Conservation (phyloP, 257 asterid genomes). For the Jacaranda mimosifolia region DNA sequence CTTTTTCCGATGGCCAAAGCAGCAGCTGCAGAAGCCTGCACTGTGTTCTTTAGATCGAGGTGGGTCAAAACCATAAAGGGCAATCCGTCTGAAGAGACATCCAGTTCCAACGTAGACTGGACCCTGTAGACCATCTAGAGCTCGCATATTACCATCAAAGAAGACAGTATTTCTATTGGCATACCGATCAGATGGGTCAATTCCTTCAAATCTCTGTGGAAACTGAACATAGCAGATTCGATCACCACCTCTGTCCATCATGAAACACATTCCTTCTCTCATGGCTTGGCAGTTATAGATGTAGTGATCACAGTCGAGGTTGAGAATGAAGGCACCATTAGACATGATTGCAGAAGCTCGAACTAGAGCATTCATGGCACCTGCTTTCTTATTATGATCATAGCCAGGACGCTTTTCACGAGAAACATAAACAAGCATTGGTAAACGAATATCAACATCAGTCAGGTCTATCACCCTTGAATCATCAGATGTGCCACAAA, state of each 20-base stretch:
- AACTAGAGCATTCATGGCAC: slow-evolving; percentile 86
- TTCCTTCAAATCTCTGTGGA: slow-evolving; percentile 80
- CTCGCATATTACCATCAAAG: slow-evolving; percentile 81
- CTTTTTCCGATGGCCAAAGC: slow-evolving; percentile 52
- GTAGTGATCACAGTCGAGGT: slow-evolving; percentile 83
- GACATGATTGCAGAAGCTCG: slow-evolving; percentile 91
- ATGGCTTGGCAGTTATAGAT: slow-evolving; percentile 76
- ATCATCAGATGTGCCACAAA: slow-evolving; percentile 59
- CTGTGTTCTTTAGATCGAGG: slow-evolving; percentile 71
- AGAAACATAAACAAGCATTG: slow-evolving; percentile 82
- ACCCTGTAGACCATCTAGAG: slow-evolving; percentile 82
- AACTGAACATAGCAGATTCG: slow-evolving; percentile 77
- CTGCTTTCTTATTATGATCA: slow-evolving; percentile 86
- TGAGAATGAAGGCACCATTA: slow-evolving; percentile 78
- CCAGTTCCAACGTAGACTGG: slow-evolving; percentile 83
- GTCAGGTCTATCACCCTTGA: slow-evolving; percentile 53
- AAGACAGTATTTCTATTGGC: slow-evolving; percentile 78
- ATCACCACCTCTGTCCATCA: slow-evolving; percentile 86
- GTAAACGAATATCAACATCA: slow-evolving; percentile 74
- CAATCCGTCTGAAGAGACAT: slow-evolving; percentile 70
- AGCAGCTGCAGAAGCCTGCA: slow-evolving; percentile 55
- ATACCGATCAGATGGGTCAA: slow-evolving; percentile 77
- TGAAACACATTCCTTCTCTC: slow-evolving; percentile 87
- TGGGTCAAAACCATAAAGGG: slow-evolving; percentile 79
- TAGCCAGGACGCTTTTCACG: slow-evolving; percentile 88